Base-by-base conservation (phyloP, 1,284 basidiomycete species). In the Ganoderma lingzhi region DNA sequence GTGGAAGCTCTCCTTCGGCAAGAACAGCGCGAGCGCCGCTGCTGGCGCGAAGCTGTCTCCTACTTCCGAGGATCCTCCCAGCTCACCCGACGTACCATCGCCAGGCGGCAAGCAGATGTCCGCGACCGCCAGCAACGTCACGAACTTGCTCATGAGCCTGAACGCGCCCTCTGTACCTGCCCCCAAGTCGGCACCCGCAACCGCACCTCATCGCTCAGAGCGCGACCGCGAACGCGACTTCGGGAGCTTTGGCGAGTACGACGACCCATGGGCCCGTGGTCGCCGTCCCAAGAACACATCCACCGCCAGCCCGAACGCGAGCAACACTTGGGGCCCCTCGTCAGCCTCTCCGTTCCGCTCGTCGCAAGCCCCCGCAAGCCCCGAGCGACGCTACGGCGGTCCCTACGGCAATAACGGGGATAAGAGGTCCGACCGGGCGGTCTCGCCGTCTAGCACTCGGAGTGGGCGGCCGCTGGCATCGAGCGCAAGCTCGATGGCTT, bases 1-100 rank as follows among this genome's bases (percentile, higher is more conserved):
- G 78, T 94, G 93, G 93, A 93, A 92, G 78, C 84, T 93, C 66
- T 84, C 87, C 66, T 93, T 94, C 77, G 90, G 90, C 39, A 91
- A 90, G 81, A 85, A 81, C 75, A 86, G 67, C 82, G 68, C 75
- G 81, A 67, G 61, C 44, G 58, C 66, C 14, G 68, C 70, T 35
- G 66, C 67, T 60, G 66, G 69, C 62, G 74, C 71, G 80, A 75
- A 71, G 80, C 78, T 66, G 77, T 79, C 66, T 70, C 81, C 85
- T 39, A 80, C 85, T 8, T 78, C 82, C 15, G 86, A 87, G 65
- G 89, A 87, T 71, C 74, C 78, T 2, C 62, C 64, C n/a, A 53
- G 68, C 6, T 70, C 73, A 23, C 63, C 71, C 6, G 73, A 70
- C 55, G 44, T 62, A 15, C 55, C 60, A 30, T 35, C 45, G 35